Conservation (phyloP, 805 yeast species). For the Suhomyces xylopsoci region DNA sequence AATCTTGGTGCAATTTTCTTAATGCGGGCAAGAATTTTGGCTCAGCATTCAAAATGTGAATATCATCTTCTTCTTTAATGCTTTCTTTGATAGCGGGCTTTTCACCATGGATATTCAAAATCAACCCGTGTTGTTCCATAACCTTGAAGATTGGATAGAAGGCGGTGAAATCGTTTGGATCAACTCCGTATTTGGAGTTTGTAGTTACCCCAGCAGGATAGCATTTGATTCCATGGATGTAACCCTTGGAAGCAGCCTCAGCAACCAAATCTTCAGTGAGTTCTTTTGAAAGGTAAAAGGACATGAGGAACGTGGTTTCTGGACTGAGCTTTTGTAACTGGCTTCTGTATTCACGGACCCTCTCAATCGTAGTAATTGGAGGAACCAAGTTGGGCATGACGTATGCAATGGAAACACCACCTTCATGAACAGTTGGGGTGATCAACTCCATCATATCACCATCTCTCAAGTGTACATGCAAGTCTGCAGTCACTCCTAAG, state of each 20-base stretch:
- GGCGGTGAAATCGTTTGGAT: slow-evolving; percentile 82
- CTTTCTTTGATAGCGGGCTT: slow-evolving; percentile 63
- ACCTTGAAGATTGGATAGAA: slow-evolving; percentile 90
- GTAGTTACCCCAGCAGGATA: slow-evolving; percentile 99
- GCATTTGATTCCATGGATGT: slow-evolving; percentile 86
- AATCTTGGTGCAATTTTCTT: slow-evolving; percentile 68
- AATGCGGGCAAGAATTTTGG: slow-evolving; percentile 88
- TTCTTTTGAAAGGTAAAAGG: slow-evolving; percentile 74
- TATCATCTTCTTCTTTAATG: slow-evolving; percentile 50
- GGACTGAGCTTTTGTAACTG: slow-evolving; percentile 67
- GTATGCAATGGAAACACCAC: slow-evolving; percentile 89
- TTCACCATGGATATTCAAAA: slow-evolving; percentile 93
- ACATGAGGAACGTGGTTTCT: slow-evolving; percentile 84
- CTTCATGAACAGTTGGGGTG: slow-evolving; percentile 84
- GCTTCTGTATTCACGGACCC: slow-evolving; percentile 67
- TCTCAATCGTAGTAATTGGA: slow-evolving; percentile 76
- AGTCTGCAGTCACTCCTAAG: slow-evolving; percentile 78
- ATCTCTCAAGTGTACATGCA: slow-evolving; percentile 95
- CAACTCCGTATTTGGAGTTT: slow-evolving; percentile 87
- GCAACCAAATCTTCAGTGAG: slow-evolving; percentile 84
- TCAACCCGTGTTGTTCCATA: slow-evolving; percentile 73
- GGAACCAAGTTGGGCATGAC: slow-evolving; percentile 97
- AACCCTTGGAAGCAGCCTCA: slow-evolving; percentile 67
- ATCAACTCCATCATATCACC: slow-evolving; percentile 90
- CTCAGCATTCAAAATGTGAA: slow-evolving; percentile 93